Conservation (phyloP, 768 basidiomycete genomes). For the Boletus subcaerulescens region DNA sequence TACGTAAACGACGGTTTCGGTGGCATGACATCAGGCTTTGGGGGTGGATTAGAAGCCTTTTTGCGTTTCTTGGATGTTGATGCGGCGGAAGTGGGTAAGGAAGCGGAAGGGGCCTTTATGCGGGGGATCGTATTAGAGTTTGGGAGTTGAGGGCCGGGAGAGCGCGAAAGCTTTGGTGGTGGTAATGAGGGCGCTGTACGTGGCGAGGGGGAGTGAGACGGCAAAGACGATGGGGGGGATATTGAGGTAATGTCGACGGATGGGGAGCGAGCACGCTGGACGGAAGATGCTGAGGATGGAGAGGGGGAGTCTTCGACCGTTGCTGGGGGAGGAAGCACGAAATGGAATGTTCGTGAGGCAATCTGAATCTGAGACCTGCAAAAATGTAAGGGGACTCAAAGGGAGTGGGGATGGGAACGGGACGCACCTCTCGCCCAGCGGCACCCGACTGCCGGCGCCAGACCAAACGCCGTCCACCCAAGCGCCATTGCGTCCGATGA, state of each 20-base stretch:
- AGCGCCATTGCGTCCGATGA: conserved; percentile 95
- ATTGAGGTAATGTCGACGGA: conserved; percentile 81
- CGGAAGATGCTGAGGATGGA: conserved; percentile 72
- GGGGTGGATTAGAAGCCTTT: conserved; percentile 45
- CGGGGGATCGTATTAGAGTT: conserved; percentile 61
- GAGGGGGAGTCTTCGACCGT: conserved; percentile 79
- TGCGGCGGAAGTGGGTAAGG: conserved; percentile 24
- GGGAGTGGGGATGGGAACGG: background rate
- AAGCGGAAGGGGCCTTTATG: conserved; percentile 29
- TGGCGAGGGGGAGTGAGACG: conserved; percentile 71
- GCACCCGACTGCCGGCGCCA: conserved; percentile 82
- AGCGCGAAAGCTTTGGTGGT: conserved; percentile 45
- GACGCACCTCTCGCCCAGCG: conserved; percentile 76
- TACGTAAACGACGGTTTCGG: conserved; percentile 90
- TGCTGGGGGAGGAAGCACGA: conserved; percentile 88
- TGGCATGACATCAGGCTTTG: conserved; percentile 74
- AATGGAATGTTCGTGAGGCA: conserved; percentile 94
- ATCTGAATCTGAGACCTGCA: conserved; percentile 92
- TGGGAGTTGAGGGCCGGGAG: conserved; percentile 52
- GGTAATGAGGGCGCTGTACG: conserved; percentile 41
- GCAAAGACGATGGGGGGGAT: conserved; percentile 79
- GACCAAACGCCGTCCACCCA: conserved; percentile 99
- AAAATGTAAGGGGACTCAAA: conserved; percentile 14
- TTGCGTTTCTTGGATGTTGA: conserved; percentile 64
- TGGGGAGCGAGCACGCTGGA: conserved; percentile 67